Percentiles rank a stretch among this genome's conserved stretches.
These are phyloP conservation scores for Geotrichum citri-aurantii DNA, from an alignment of 1,139 yeast genomes.

Conservation along the genomic window DNA sequence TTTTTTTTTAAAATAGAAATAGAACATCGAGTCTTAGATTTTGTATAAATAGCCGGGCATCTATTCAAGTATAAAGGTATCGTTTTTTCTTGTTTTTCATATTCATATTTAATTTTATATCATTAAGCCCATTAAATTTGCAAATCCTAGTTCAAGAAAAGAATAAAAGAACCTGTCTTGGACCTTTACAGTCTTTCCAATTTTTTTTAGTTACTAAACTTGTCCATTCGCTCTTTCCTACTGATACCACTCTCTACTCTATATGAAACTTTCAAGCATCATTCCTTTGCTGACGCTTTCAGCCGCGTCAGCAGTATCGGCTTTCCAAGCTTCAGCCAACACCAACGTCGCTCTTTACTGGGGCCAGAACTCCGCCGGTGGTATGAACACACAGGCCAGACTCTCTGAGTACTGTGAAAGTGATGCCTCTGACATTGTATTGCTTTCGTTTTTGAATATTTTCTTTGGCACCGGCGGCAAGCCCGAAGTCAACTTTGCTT, in stretches of 20 bases:
- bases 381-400: slow-evolving; percentile 45
- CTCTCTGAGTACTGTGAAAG: slow-evolving; percentile 65
- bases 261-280: not conserved
- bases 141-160: not conserved
- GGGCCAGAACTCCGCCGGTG: slow-evolving; percentile 86
- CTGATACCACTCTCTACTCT: not conserved
- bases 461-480: slow-evolving; percentile 47
- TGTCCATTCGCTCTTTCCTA: not conserved
- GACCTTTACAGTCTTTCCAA: not conserved
- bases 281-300: not conserved
- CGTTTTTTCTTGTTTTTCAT: not conserved
- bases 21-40: not conserved
- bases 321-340: slow-evolving; percentile 23
- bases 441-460: slow-evolving; percentile 61
- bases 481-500: slow-evolving; percentile 60
- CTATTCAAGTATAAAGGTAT: not conserved
- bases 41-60: not conserved
- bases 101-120: not conserved
- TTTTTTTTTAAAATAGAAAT: not conserved
- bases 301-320: not conserved
- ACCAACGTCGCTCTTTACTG: slow-evolving; percentile 74
- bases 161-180: not conserved
- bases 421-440: slow-evolving; percentile 62
- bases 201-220: not conserved
- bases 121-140: not conserved